phyloP scores from a whole-genome alignment of 805 yeast genomes.

The Dipodascus geniculatus region DNA sequence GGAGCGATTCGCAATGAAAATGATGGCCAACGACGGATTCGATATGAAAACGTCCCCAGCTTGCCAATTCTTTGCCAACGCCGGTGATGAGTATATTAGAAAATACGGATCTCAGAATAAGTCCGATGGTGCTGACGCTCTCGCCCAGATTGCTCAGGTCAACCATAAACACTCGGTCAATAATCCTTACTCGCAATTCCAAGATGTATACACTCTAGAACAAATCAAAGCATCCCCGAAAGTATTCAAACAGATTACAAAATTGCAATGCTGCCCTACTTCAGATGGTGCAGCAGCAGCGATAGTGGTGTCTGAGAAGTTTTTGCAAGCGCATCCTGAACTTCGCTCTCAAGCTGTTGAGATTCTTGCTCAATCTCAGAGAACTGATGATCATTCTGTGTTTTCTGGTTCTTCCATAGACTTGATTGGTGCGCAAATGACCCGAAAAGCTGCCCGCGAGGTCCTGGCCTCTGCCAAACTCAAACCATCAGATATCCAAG shows the following conservation, averaged over 20 bases:
- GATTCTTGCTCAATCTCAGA: slow-evolving; percentile 16
- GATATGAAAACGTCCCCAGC: slow-evolving; percentile 14
- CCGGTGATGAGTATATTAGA: slow-evolving; percentile 14
- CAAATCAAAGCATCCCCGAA: slow-evolving; percentile 16
- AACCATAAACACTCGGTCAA: slow-evolving; percentile 19
- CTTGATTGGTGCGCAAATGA: slow-evolving; percentile 16
- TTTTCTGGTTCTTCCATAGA: slow-evolving; percentile 14
- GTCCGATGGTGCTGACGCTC: slow-evolving; percentile 9
- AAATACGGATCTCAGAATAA: slow-evolving; percentile 9
- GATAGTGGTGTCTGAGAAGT: slow-evolving; percentile 16
- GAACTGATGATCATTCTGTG: slow-evolving; percentile 15
- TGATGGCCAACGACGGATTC: slow-evolving; percentile 7
- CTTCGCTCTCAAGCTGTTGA: slow-evolving; percentile 16
- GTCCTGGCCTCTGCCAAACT: slow-evolving; percentile 13
- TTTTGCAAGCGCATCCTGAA: slow-evolving; percentile 14
- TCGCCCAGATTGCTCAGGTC: slow-evolving; percentile 15
- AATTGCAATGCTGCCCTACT: slow-evolving; percentile 19
- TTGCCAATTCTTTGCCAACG: slow-evolving; percentile 18
- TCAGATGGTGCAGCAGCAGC: slow-evolving; percentile 21
- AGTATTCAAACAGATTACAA: slow-evolving; percentile 14
- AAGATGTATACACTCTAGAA: slow-evolving; percentile 15
- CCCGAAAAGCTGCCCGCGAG: slow-evolving; percentile 13
- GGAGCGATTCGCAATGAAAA: slow-evolving; percentile 8
- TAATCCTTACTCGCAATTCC: slow-evolving; percentile 19
- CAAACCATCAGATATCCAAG: slow-evolving; percentile 16